These are phyloP conservation scores for Baorangia bicolor DNA, from an alignment of 768 basidiomycete species.

Conservation along the genomic window DNA sequence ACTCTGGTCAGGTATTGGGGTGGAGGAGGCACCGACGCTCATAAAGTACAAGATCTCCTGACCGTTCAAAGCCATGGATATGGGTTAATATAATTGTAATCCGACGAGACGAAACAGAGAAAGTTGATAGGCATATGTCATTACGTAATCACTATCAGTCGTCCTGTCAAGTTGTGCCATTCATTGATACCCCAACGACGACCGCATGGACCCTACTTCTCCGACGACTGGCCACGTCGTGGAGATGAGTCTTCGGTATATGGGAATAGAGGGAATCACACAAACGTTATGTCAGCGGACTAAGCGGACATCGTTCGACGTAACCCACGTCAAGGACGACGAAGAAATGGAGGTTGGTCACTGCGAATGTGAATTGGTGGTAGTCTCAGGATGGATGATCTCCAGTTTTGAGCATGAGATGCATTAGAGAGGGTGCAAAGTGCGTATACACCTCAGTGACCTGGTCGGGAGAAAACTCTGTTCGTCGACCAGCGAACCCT, in stretches of 20 bases:
- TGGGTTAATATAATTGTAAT: not conserved
- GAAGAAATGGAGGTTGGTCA: not conserved
- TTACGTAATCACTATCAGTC: conserved; percentile 13
- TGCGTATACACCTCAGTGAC: not conserved
- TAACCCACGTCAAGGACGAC: not conserved
- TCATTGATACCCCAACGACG: no score
- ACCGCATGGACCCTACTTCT: no score
- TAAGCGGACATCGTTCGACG: not conserved
- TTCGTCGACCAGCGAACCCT: not conserved
- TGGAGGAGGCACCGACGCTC: conserved; percentile 25
- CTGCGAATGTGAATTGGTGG: not conserved
- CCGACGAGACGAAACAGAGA: not conserved
- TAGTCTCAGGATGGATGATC: not conserved
- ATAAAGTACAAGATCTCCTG: conserved; percentile 26
- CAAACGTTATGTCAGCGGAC: not conserved
- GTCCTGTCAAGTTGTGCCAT: no score
- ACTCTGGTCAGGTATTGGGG: conserved; percentile 16
- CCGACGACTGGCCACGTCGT: no score
- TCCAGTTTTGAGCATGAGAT: not conserved
- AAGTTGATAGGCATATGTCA: not conserved
- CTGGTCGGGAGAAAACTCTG: not conserved
- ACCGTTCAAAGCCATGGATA: conserved; percentile 15
- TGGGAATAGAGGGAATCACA: not conserved
- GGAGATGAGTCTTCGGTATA: no score
- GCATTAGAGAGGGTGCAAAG: not conserved